phyloP scores from a whole-genome alignment of 768 basidiomycete species.

The Kwoniella botswanensis region DNA sequence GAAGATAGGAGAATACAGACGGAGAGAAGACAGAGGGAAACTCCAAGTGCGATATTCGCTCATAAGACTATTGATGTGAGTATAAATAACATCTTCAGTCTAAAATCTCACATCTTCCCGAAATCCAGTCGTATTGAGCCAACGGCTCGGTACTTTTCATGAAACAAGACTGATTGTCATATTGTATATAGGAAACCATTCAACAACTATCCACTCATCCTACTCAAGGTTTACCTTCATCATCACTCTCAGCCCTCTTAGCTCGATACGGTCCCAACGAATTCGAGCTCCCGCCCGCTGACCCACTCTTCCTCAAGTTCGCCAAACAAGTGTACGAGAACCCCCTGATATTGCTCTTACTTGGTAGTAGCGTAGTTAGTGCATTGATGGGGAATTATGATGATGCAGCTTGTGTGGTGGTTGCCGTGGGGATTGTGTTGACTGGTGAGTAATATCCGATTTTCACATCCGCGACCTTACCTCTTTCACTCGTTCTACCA shows the following conservation, averaged over 20 bases:
- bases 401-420: conserved; percentile 89
- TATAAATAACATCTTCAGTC: background rate
- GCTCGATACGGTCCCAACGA: conserved; percentile 86
- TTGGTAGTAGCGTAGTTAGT: conserved; percentile 86
- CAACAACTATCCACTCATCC: conserved; percentile 71
- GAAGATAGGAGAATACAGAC: conserved; percentile 26
- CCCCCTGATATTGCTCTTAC: conserved; percentile 85
- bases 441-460: conserved; percentile 67
- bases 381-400: conserved; percentile 94
- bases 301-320: conserved; percentile 83
- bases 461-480: background rate
- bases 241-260: conserved; percentile 69
- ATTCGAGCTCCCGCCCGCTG: conserved; percentile 81
- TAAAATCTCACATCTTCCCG: background rate
- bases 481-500: too few relatives aligned
- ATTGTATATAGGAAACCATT: conserved; percentile 69
- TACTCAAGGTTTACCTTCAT: conserved; percentile 67
- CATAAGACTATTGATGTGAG: conserved; percentile 52
- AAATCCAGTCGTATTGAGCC: background rate
- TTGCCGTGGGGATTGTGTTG: conserved; percentile 89
- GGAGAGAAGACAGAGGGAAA: conserved; percentile 43
- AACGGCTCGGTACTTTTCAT: background rate
- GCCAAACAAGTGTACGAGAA: conserved; percentile 94
- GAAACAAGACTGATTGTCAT: background rate
- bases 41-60: conserved; percentile 55